Evolutionary conservation across 164 flowering plant genomes (phyloP), one percentile per base, ranked within the genome.

Genomic region (Chimonanthus salicifolius): DNA sequence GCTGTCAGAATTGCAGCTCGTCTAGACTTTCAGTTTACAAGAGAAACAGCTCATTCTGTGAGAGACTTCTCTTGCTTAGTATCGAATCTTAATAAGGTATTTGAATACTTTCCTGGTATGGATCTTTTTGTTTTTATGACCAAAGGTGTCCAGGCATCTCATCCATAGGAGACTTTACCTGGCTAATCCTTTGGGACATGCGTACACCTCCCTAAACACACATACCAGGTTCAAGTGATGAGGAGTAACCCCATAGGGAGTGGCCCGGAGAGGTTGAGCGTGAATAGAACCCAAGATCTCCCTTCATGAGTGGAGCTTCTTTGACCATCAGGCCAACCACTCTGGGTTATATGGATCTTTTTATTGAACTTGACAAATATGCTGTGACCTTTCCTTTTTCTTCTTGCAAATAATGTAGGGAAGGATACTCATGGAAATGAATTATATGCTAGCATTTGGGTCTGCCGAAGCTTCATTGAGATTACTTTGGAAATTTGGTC

Each of bases 371-470:
- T 63, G 9, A 72, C 44, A 47, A 45, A 51, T 49, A 11, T 54
- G 54, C 68, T 65, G 72, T 15, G 60, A n/a, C 58, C 51, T 16
- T 5, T 4, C 11, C 16, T 18, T 45, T 70, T 63, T 74, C 11
- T 11, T 15, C 44, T 6, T 47, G 3, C 44, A 69, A 78, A 66
- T 43, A 51, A 77, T 68, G 67, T 71, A 94, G 97, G 84, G 84
- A 65, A 90, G 98, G 77, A 82, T 86, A 47, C 81, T 87, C 46
- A 87, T 93, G 97, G 99, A 95, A 85, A 84, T 93, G 87, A 95
- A 95, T 75, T 95, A 95, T 81, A 88, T 95, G 99, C 80, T 95
- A 71, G 94, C 99, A 58, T 95, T 82, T 89, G 99, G 99, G 20
- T 92, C 97, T 70, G 97, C 97, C 7, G 97, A 95, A 87, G 89